Conservation (phyloP, 306 rosid species). For the Begonia fuchsioides region DNA sequence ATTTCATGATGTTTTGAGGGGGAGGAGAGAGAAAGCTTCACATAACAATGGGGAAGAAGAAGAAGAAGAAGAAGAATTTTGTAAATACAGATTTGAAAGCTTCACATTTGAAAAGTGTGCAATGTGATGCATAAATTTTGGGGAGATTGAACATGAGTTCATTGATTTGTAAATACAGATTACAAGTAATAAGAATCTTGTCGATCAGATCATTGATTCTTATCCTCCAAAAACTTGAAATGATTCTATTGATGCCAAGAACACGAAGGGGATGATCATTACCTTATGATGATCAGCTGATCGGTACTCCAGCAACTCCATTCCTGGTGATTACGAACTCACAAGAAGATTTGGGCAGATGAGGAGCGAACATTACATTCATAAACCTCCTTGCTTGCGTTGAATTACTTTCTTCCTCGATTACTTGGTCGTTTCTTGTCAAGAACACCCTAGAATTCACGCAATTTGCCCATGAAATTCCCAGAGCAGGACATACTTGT, state of each 20-base stretch:
- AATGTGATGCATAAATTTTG: too few relatives aligned
- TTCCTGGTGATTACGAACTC: constrained; percentile 21
- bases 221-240: too few relatives aligned
- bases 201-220: too few relatives aligned
- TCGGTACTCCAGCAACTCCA: constrained; percentile 30
- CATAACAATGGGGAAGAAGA: background rate
- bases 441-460: constrained; percentile 72
- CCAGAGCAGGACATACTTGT: constrained; percentile 64
- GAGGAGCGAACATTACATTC: constrained; percentile 71
- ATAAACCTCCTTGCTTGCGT: constrained; percentile 30
- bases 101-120: too few relatives aligned
- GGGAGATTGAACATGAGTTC: too few relatives aligned
- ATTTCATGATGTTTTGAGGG: constrained; percentile 42
- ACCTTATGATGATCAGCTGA: background rate
- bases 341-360: constrained; percentile 43
- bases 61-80: constrained; percentile 55
- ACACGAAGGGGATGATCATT: too few relatives aligned
- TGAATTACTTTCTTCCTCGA: constrained; percentile 10
- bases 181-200: too few relatives aligned
- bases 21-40: constrained; percentile 8
- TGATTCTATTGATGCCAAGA: too few relatives aligned
- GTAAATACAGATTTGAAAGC: too few relatives aligned
- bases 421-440: constrained; percentile 29
- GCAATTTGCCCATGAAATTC: constrained; percentile 82
- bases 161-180: too few relatives aligned